Percentiles rank a stretch among this genome's conserved stretches.
Evolutionary conservation across 768 basidiomycete species (phyloP).

Genomic region (Mrakia blollopis): DNA sequence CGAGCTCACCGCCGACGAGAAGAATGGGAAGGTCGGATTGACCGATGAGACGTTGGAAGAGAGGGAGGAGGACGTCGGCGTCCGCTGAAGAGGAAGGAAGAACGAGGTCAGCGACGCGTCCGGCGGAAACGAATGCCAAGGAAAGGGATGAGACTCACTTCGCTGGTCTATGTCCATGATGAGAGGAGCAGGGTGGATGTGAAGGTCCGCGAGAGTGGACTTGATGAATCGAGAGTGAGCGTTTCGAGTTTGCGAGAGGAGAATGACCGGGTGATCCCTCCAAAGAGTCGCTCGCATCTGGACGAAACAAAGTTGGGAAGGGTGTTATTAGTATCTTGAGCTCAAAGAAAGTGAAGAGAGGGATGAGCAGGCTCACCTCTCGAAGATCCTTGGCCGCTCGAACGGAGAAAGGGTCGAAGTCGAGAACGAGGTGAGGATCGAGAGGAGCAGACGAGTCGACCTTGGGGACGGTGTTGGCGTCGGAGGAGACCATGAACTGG

Average conservation of each 20-base stretch:
- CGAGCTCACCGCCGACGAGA: conserved; percentile 59
- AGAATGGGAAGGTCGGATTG: conserved; percentile 57
- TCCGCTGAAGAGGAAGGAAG: conserved; percentile 51
- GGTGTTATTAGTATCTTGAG: too few species aligned
- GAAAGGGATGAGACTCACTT: conserved; percentile 26
- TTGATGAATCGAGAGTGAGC: conserved; percentile 39
- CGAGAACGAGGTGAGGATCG: conserved; percentile 74
- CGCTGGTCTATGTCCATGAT: conserved; percentile 41
- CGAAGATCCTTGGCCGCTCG: conserved; percentile 50
- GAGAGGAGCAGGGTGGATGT: conserved; percentile 60
- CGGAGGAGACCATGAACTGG: conserved; percentile 65
- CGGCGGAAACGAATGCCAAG: background rate
- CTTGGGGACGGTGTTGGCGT: conserved; percentile 67
- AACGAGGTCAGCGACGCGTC: background rate
- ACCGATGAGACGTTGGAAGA: conserved; percentile 38
- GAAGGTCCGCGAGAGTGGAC: conserved; percentile 49
- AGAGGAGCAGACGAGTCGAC: conserved; percentile 58
- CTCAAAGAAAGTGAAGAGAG: background rate
- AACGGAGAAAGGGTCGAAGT: conserved; percentile 69
- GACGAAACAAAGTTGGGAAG: background rate
- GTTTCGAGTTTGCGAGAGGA: conserved; percentile 62
- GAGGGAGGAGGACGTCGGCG: conserved; percentile 61
- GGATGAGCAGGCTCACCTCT: background rate
- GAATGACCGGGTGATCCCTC: conserved; percentile 51
- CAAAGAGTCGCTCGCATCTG: conserved; percentile 20